phyloP scores from a whole-genome alignment of 768 basidiomycete species.

The Naganishia kalamii region DNA sequence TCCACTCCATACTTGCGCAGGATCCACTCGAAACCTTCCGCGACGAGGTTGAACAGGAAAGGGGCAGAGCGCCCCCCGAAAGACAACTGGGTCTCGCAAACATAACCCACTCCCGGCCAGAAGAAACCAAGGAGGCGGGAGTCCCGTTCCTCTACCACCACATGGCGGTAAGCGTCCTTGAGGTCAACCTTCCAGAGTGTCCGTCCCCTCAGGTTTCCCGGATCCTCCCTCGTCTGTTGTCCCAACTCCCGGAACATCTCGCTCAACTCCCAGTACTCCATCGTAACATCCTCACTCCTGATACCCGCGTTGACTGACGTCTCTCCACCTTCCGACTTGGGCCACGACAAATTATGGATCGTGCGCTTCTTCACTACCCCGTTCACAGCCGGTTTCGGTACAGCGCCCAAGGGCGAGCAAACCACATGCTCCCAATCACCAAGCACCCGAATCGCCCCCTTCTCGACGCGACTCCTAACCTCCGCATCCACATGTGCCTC shows the following conservation, averaged over 20 bases:
- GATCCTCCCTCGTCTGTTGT: neutral
- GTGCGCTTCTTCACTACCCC: neutral
- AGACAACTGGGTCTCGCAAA: neutral
- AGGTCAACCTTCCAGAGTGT: neutral
- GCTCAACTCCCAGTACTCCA: neutral
- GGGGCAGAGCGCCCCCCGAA: constrained; percentile 1
- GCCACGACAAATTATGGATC: neutral
- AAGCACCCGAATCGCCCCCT: neutral
- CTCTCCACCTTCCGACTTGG: neutral
- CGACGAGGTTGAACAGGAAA: constrained; percentile 6
- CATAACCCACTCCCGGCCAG: neutral
- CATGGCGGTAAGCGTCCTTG: neutral
- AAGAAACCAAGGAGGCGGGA: neutral
- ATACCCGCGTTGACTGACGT: neutral
- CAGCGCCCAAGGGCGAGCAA: neutral
- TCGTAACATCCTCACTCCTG: neutral
- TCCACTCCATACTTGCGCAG: neutral
- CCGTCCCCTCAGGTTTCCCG: neutral
- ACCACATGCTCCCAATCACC: neutral
- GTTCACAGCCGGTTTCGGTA: neutral
- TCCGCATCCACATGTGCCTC: neutral
- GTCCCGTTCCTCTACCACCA: neutral
- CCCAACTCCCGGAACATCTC: neutral
- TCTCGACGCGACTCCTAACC: neutral
- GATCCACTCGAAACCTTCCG: constrained; percentile 4